Conservation (phyloP, 768 basidiomycete genomes). For the Terana coerulea region DNA sequence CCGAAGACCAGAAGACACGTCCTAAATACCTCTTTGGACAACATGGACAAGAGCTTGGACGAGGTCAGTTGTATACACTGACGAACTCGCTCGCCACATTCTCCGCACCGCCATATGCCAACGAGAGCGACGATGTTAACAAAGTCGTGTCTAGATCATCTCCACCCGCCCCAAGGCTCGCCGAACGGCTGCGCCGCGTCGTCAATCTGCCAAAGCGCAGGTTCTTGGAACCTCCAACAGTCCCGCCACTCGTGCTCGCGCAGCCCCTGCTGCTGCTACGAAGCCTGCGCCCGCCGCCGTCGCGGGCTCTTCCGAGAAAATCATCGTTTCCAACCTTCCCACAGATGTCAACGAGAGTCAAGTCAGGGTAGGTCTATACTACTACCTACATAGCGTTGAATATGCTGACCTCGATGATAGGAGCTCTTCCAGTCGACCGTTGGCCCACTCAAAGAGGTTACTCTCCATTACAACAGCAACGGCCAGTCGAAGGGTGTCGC, state of each 20-base stretch:
- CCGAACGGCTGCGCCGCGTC: slow-evolving; percentile 38
- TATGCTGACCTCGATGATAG: slow-evolving; percentile 40
- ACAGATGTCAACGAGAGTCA: slow-evolving; percentile 89
- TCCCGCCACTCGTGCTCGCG: slow-evolving; percentile 52
- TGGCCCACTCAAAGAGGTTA: slow-evolving; percentile 80
- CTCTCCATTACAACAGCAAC: slow-evolving; percentile 76
- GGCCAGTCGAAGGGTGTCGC: slow-evolving; percentile 93
- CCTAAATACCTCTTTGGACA: slow-evolving; percentile 6
- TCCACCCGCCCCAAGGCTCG: slow-evolving; percentile 52
- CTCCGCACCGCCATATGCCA: too few relatives aligned
- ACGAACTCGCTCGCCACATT: slow-evolving; percentile 13
- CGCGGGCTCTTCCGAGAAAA: slow-evolving; percentile 71
- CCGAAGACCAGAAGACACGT: slow-evolving; percentile 4
- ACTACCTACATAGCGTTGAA: background rate
- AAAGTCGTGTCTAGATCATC: slow-evolving; percentile 52
- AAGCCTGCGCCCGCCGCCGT: slow-evolving; percentile 38
- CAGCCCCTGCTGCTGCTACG: slow-evolving; percentile 31
- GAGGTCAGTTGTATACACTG: slow-evolving; percentile 47
- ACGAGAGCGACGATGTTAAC: slow-evolving; percentile 21
- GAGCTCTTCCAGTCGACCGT: slow-evolving; percentile 92
- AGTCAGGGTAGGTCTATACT: slow-evolving; percentile 69
- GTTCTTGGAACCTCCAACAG: slow-evolving; percentile 55
- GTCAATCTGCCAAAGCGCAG: slow-evolving; percentile 47
- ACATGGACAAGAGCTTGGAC: slow-evolving; percentile 83
- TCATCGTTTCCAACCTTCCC: slow-evolving; percentile 94